phyloP scores from a whole-genome alignment of 2,329 filamentous ascomycete genomes.

The Beauveria sp. region DNA sequence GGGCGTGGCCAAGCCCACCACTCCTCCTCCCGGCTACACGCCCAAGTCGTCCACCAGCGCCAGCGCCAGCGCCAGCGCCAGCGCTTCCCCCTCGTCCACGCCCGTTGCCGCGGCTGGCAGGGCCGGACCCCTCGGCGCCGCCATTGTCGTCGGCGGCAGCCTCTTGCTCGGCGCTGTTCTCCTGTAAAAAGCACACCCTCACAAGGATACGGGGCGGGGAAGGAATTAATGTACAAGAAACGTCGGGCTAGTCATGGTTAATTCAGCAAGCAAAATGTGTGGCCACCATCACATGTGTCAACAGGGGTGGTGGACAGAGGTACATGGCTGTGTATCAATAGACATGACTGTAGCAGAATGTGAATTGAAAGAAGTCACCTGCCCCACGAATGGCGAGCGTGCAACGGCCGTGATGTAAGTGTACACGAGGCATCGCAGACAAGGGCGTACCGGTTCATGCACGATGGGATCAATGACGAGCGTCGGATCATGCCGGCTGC shows the following conservation, averaged over 20 bases:
- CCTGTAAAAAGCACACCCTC: neutral
- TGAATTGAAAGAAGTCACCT: neutral
- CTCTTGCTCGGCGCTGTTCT: constrained; percentile 12
- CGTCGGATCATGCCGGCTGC: constrained; percentile 7
- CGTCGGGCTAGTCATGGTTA: neutral
- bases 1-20: constrained; percentile 12
- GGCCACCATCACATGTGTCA: neutral
- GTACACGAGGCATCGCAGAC: neutral
- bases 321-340: constrained; percentile 4
- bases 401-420: neutral
- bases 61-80: neutral
- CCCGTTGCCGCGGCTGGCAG: neutral
- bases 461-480: neutral
- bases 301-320: neutral
- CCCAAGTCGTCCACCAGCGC: neutral
- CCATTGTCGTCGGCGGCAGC: constrained; percentile 11
- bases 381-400: neutral
- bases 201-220: too few species aligned
- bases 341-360: constrained; percentile 1
- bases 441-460: neutral
- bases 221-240: neutral
- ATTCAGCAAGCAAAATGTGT: neutral
- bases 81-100: neutral
- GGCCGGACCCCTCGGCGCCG: neutral
- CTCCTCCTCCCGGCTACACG: constrained; percentile 9